These are phyloP conservation scores for Phylloporus sp. DNA, from an alignment of 768 basidiomycete species.

Conservation along the genomic window DNA sequence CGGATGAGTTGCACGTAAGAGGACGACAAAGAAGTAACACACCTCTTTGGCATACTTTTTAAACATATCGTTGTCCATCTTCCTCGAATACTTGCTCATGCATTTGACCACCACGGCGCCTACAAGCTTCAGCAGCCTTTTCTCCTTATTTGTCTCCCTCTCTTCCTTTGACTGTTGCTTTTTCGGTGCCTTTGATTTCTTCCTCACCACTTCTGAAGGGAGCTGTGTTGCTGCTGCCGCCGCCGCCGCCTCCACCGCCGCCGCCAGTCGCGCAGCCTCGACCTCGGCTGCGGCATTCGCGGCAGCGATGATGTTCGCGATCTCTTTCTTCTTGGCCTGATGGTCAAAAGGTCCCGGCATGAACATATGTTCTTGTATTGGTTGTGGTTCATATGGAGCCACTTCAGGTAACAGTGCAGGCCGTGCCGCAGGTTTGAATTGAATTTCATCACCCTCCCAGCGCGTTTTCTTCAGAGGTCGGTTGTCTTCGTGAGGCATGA, in stretches of 20 bases:
- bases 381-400: background rate
- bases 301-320: slow-evolving; percentile 42
- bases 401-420: background rate
- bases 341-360: background rate
- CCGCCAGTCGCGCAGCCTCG: slow-evolving; percentile 26
- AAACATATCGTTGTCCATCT: slow-evolving; percentile 77
- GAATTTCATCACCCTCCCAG: slow-evolving; percentile 23
- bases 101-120: slow-evolving; percentile 87
- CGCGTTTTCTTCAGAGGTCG: slow-evolving; percentile 33
- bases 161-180: slow-evolving; percentile 51
- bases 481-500: slow-evolving; percentile 26
- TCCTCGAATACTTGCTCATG: slow-evolving; percentile 84
- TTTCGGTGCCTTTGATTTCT: slow-evolving; percentile 29
- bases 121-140: slow-evolving; percentile 75
- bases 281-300: slow-evolving; percentile 35
- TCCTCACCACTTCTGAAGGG: slow-evolving; percentile 16
- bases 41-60: slow-evolving; percentile 97
- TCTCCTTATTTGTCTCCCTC: slow-evolving; percentile 73
- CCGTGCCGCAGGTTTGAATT: slow-evolving; percentile 14
- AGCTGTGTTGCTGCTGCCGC: slow-evolving; percentile 16
- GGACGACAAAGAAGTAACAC: slow-evolving; percentile 18
- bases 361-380: background rate
- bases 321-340: slow-evolving; percentile 23
- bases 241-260: slow-evolving; percentile 29
- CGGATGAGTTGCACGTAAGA: slow-evolving; percentile 8